These are phyloP conservation scores for Tritrichomonas foetus DNA, from an alignment of 208 protist genomes.

Conservation along the genomic window DNA sequence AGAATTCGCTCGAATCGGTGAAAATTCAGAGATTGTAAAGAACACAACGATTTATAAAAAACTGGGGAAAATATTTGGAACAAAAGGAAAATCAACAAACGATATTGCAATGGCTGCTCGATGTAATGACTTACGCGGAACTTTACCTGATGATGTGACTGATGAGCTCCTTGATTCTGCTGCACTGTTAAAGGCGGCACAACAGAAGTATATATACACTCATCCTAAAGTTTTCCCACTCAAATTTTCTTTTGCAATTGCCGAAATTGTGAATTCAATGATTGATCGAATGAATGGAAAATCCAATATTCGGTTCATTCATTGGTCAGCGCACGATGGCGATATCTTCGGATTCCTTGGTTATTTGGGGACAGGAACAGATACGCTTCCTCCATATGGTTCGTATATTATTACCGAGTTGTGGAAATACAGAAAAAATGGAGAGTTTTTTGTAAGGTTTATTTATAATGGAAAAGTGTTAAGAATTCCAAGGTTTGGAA, in stretches of 20 bases:
- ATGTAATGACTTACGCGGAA: not conserved
- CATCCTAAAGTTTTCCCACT: not conserved
- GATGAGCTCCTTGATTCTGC: not conserved
- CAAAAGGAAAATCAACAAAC: not conserved
- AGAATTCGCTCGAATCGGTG: not conserved
- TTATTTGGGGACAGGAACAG: not conserved
- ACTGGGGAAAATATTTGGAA: not conserved
- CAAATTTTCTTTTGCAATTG: not conserved
- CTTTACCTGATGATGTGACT: not conserved
- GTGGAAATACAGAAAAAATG: not conserved
- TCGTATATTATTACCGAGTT: conserved; percentile 5
- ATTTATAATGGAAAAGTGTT: conserved; percentile 36
- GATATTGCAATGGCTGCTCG: not conserved
- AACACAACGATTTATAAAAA: not conserved
- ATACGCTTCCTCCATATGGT: not conserved
- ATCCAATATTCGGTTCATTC: not conserved
- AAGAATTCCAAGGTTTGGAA: not conserved
- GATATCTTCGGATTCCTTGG: not conserved
- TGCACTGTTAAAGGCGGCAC: not conserved
- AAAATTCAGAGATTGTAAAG: no score
- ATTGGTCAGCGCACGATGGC: conserved; percentile 34
- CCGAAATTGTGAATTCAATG: conserved; percentile 13
- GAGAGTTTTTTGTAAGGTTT: not conserved
- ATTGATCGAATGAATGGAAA: not conserved
- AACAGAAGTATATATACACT: not conserved